These are phyloP conservation scores for Colletotrichum karsti DNA, from an alignment of 2,329 filamentous ascomycete genomes.

Conservation along the genomic window DNA sequence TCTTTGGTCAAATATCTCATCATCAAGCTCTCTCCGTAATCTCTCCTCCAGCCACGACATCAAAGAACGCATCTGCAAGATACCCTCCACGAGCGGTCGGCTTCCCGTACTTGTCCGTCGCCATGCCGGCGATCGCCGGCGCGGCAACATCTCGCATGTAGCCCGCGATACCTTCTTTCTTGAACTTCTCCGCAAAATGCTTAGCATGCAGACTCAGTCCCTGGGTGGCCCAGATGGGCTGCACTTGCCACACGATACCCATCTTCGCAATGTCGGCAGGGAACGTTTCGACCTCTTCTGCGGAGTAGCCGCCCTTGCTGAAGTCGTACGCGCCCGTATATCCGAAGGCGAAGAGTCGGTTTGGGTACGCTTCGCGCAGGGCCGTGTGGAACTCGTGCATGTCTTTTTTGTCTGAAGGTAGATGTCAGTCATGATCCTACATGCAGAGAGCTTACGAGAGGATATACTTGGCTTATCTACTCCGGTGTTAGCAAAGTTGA, in stretches of 20 bases:
- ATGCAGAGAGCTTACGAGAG: neutral
- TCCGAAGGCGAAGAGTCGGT: slow-evolving; percentile 47
- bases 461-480: neutral
- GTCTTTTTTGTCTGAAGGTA: slow-evolving; percentile 43
- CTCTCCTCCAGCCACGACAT: neutral
- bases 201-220: slow-evolving; percentile 44
- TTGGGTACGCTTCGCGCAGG: slow-evolving; percentile 42
- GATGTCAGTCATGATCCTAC: slow-evolving; percentile 28
- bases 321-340: slow-evolving; percentile 47
- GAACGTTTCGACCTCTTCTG: slow-evolving; percentile 40
- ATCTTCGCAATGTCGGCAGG: slow-evolving; percentile 44
- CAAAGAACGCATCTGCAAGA: neutral
- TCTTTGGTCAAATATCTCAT: no score
- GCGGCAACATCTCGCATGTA: neutral
- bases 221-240: slow-evolving; percentile 47
- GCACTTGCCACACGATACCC: slow-evolving; percentile 49
- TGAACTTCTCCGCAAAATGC: slow-evolving; percentile 42
- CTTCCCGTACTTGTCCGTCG: neutral
- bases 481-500: neutral
- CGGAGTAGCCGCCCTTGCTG: slow-evolving; percentile 41
- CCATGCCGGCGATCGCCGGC: neutral
- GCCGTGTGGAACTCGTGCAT: slow-evolving; percentile 45
- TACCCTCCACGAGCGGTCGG: neutral
- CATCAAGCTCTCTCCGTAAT: neutral
- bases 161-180: neutral